These are phyloP conservation scores for Talaromyces sp. DNA, from an alignment of 2,329 filamentous ascomycete genomes.

Conservation along the genomic window DNA sequence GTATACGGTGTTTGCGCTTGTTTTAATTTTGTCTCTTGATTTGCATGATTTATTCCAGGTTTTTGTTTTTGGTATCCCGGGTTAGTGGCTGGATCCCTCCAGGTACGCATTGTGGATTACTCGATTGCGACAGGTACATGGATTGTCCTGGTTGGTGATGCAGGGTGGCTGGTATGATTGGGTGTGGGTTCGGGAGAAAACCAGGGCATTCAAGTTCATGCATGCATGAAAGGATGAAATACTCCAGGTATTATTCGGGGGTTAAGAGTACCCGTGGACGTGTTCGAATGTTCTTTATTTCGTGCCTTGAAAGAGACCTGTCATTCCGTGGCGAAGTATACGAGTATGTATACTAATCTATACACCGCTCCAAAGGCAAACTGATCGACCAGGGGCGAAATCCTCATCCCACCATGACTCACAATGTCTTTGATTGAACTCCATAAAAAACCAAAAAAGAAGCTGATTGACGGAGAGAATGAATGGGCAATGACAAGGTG, in stretches of 20 bases:
- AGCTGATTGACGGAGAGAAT: background rate
- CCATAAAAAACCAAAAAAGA: background rate
- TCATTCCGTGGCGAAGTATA: slow-evolving; percentile 6
- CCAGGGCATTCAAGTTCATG: too few relatives aligned
- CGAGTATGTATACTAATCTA: background rate
- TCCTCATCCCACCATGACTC: background rate
- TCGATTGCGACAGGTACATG: slow-evolving; percentile 20
- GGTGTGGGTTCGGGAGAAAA: background rate
- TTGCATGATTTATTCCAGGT: background rate
- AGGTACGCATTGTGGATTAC: slow-evolving; percentile 16
- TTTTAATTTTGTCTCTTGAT: too few relatives aligned
- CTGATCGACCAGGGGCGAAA: slow-evolving; percentile 12
- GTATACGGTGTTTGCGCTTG: too few relatives aligned
- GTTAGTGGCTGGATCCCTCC: slow-evolving; percentile 12
- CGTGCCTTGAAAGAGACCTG: slow-evolving; percentile 8
- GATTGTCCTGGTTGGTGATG: slow-evolving; percentile 18
- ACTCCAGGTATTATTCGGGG: too few relatives aligned
- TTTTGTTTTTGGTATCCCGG: background rate
- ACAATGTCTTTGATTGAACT: background rate
- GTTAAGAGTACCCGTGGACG: background rate
- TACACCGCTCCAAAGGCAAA: slow-evolving; percentile 28
- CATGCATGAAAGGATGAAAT: too few relatives aligned
- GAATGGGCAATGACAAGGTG: too few relatives aligned
- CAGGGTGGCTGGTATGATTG: slow-evolving; percentile 15
- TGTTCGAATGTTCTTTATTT: background rate